A percentile compares a stretch with the other conserved stretches of the same genome.
phyloP scores from a whole-genome alignment of 2,329 filamentous ascomycete genomes.

The Aspergillus neoniger region DNA sequence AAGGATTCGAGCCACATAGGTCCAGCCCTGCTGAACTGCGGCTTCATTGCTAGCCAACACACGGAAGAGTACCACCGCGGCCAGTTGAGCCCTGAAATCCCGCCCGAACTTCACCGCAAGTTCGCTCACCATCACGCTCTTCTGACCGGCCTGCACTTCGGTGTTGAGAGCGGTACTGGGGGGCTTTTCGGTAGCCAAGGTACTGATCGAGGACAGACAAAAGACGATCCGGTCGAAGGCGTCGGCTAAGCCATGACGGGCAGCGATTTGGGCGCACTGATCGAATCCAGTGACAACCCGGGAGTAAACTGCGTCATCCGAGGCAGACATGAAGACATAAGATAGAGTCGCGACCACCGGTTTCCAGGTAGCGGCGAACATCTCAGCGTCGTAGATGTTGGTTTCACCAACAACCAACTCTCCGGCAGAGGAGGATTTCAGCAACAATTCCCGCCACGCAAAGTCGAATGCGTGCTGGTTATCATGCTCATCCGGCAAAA shows the following conservation, averaged over 20 bases:
- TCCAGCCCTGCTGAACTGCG: slow-evolving; percentile 62
- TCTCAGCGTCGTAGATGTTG: slow-evolving; percentile 94
- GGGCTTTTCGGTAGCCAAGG: slow-evolving; percentile 71
- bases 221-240: slow-evolving; percentile 91
- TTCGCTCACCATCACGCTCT: slow-evolving; percentile 97
- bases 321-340: slow-evolving; percentile 98
- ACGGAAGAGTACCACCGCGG: slow-evolving; percentile 91
- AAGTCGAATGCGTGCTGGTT: slow-evolving; percentile 96
- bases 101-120: slow-evolving; percentile 92
- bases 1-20: slow-evolving; percentile 83
- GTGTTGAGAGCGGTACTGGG: slow-evolving; percentile 90
- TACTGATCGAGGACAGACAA: slow-evolving; percentile 87
- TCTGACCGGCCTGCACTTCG: slow-evolving; percentile 87
- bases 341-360: slow-evolving; percentile 92
- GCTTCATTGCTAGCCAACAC: slow-evolving; percentile 84
- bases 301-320: slow-evolving; percentile 92
- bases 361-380: slow-evolving; percentile 95
- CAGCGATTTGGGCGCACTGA: slow-evolving; percentile 90
- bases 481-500: slow-evolving; percentile 94
- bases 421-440: slow-evolving; percentile 77
- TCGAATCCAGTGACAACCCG: slow-evolving; percentile 93
- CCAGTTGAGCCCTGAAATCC: slow-evolving; percentile 89
- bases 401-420: slow-evolving; percentile 79
- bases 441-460: slow-evolving; percentile 90
- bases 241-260: slow-evolving; percentile 78